Conservation (phyloP, 495 filamentous ascomycete species). For the Clohesyomyces aquaticus region DNA sequence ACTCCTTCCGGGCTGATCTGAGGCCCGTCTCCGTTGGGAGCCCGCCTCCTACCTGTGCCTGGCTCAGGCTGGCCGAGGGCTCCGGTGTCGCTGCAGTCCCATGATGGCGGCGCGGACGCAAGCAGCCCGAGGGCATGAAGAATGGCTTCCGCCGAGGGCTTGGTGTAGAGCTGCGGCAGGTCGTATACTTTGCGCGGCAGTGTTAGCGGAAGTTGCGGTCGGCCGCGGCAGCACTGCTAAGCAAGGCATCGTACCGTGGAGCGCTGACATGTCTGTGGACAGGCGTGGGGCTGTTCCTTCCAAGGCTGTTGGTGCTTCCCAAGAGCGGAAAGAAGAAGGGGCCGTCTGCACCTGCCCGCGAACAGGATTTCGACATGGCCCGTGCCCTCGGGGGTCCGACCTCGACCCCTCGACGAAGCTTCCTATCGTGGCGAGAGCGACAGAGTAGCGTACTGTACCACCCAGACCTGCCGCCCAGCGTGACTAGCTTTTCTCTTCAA, state of each 20-base stretch:
- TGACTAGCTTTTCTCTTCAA: no score
- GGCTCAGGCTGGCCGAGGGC: background rate
- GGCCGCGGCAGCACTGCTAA: no score
- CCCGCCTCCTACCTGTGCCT: background rate
- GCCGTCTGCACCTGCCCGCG: no score
- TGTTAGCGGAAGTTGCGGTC: background rate
- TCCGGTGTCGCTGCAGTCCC: slow-evolving; percentile 41
- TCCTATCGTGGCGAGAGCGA: background rate
- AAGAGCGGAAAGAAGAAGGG: no score
- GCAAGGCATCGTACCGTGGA: background rate
- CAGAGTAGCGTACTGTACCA: no score
- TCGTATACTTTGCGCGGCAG: slow-evolving; percentile 49
- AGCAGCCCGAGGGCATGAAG: slow-evolving; percentile 48
- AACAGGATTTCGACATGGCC: background rate
- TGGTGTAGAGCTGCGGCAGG: slow-evolving; percentile 53
- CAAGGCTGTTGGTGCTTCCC: no score
- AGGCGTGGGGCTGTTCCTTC: no score
- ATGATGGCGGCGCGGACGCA: slow-evolving; percentile 50
- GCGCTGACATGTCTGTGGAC: background rate
- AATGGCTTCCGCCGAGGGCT: slow-evolving; percentile 47
- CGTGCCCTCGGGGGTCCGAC: background rate
- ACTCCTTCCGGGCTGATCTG: slow-evolving; percentile 46
- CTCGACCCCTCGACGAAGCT: background rate
- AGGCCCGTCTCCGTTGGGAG: background rate
- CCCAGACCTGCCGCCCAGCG: no score